Evolutionary conservation across 2,329 filamentous ascomycete genomes (phyloP), one percentile per base, ranked within the genome.

Genomic region (Aspergillus pseudotamarii): DNA sequence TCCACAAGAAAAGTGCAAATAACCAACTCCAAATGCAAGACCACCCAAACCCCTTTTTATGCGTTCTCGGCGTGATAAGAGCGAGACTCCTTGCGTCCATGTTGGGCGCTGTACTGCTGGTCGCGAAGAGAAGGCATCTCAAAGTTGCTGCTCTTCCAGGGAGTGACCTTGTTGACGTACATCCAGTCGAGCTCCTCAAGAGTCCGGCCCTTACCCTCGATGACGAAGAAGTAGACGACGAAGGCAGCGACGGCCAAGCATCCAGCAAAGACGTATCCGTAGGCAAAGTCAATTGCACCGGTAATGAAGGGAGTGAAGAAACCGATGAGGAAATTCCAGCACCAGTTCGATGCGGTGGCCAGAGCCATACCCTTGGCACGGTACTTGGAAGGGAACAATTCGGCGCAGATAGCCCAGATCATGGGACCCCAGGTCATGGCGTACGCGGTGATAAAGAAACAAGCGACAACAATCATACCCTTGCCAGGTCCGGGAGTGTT

Each of bases 231-330:
- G 80, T 89, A 93, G 12, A 79, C 88, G 6, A 93, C 77, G 0
- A 86, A 67, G 0, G 85, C 86, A 0, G 85, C 89, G 0, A 86
- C 80, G 8, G 91, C 78, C 69, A 91, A 90, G 71, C 89, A 93
- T 0, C 83, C 89, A 0, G 90, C 90, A 74, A 93, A 93, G 48
- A 94, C 87, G 66, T 92, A 92, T 2, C 91, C 91, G 71, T 92
- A 92, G 10, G 84, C 84, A 75, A 90, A 93, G 68, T 90, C 86
- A 61, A 93, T 93, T 1, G 85, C 84, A 0, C 81, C 79, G 0
- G 89, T 91, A 74, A 93, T 93, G 76, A 92, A 93, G 0, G 90
- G 88, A 0, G 91, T 92, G 81, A 93, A 92, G 82, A 93, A 93
- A 0, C 86, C 85, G 66, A 91, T 82, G 69, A 90, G 77, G 77